Evolutionary conservation across 2,329 filamentous ascomycete species (phyloP), one percentile per base, ranked within the genome.

Genomic region (Colletotrichum australisinense): DNA sequence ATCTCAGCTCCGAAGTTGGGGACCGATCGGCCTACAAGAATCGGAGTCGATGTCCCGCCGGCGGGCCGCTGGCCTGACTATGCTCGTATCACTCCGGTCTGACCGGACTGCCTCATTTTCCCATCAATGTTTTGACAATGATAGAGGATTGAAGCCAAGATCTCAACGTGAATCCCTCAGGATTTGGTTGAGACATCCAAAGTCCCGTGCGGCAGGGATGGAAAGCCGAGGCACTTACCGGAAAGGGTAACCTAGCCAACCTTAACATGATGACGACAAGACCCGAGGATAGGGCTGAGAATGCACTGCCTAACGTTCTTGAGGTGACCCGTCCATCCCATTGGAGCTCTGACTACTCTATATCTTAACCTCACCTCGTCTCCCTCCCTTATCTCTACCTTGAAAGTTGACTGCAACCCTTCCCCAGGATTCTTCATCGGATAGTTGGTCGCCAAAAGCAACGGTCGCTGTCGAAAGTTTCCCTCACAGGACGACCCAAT

Each of bases 241-340:
- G 22, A 65, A 70, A 53, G 59, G 70, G 55, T 60, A 65, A 55
- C 60, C 35, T 30, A 64, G 60, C 53, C 7, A 69, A 55, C 52
- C 35, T 62, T 64, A 52, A 35, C 8, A 59, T 56, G 66, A 64
- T 59, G 58, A 64, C 69, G 62, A 69, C 66, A 58, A 32, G 24
- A 64, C 70, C 70, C 32, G 26, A 30, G n/a, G 52, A 30, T 58
- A 56, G 28, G 58, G 69, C 69, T 72, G 69, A 69, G 38, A 12
- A 55, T 62, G 53, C 46, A 55, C 28, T 28, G 42, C 22, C 60
- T 53, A 69, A 52, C 32, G n/a, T 38, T 22, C 38, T n/a, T 67
- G 63, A 53, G 52, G 52, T 64, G 59, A 70, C 70, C 57, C 59
- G 66, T 69, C 67, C 66, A 69, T 72, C 58, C 46, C 66, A 57